A percentile compares a stretch with the other conserved stretches of the same genome.
Evolutionary conservation across 2,329 filamentous ascomycete genomes (phyloP).

Genomic region (Alternaria sp.): DNA sequence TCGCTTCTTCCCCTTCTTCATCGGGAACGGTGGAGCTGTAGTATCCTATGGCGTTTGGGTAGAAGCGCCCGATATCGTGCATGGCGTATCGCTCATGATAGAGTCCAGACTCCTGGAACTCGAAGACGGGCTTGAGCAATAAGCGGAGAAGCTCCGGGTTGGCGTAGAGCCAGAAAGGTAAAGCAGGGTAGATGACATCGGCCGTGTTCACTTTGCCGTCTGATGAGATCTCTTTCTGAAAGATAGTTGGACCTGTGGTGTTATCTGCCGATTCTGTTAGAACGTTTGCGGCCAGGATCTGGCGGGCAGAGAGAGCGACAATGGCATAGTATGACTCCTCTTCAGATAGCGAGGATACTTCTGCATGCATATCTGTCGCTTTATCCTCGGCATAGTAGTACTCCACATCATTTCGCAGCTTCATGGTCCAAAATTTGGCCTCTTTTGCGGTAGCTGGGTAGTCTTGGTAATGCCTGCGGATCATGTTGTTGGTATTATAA

Average conservation of each 20-base stretch:
- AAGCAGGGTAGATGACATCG: not conserved
- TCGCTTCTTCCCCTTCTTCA: not conserved
- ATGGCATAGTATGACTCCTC: not conserved
- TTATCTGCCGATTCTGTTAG: not conserved
- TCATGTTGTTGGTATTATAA: not conserved
- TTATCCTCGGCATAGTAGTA: not conserved
- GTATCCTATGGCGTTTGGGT: not conserved
- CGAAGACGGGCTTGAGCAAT: not conserved
- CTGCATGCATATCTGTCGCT: too few relatives aligned
- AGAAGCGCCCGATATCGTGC: not conserved
- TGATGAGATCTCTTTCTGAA: not conserved
- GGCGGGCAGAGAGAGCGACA: not conserved
- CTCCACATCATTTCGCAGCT: not conserved
- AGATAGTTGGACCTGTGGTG: not conserved
- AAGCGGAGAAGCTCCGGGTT: constrained; percentile 2
- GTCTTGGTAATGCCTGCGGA: not conserved
- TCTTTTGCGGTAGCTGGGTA: not conserved
- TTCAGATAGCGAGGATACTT: not conserved
- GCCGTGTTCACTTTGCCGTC: not conserved
- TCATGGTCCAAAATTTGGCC: not conserved
- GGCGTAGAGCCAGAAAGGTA: constrained; percentile 1
- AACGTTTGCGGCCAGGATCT: not conserved
- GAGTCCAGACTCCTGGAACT: not conserved
- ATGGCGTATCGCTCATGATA: not conserved
- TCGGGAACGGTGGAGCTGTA: not conserved